Conservation (phyloP, 2,329 filamentous ascomycete genomes). For the Aspergillaceae sp. region DNA sequence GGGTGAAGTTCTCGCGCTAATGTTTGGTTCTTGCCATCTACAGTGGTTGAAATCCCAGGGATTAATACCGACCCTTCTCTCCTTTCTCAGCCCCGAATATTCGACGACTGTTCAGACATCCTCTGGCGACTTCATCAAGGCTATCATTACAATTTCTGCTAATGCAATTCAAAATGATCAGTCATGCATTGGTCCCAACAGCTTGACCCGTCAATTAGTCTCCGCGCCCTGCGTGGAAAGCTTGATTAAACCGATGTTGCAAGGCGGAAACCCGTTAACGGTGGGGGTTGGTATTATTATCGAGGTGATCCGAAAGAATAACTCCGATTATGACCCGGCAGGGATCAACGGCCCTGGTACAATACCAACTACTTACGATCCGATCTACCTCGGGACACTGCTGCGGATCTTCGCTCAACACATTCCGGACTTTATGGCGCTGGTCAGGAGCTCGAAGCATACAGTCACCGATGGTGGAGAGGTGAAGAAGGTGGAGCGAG, state of each 20-base stretch:
- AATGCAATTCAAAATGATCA: constrained; percentile 98
- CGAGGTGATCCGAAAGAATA: constrained; percentile 98
- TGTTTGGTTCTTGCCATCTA: background rate
- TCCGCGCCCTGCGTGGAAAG: constrained; percentile 74
- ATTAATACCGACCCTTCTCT: constrained; percentile 76
- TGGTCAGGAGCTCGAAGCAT: constrained; percentile 68
- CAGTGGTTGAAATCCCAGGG: constrained; percentile 89
- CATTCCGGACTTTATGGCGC: constrained; percentile 85
- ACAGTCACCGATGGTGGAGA: constrained; percentile 49
- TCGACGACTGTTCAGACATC: constrained; percentile 90
- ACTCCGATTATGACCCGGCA: constrained; percentile 96
- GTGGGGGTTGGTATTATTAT: constrained; percentile 97
- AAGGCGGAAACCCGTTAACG: constrained; percentile 85
- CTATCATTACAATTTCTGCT: constrained; percentile 96
- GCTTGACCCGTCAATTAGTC: constrained; percentile 88
- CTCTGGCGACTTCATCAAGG: constrained; percentile 94
- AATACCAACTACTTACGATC: constrained; percentile 74
- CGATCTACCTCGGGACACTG: constrained; percentile 88
- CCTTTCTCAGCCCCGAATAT: constrained; percentile 76
- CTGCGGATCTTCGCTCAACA: constrained; percentile 82
- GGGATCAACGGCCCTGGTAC: constrained; percentile 72
- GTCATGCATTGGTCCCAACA: constrained; percentile 97
- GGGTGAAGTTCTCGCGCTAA: too few relatives aligned
- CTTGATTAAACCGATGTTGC: constrained; percentile 85
- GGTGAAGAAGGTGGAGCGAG: constrained; percentile 56